Base-by-base conservation (phyloP, 257 asterid genomes). In the Asclepias syriaca region DNA sequence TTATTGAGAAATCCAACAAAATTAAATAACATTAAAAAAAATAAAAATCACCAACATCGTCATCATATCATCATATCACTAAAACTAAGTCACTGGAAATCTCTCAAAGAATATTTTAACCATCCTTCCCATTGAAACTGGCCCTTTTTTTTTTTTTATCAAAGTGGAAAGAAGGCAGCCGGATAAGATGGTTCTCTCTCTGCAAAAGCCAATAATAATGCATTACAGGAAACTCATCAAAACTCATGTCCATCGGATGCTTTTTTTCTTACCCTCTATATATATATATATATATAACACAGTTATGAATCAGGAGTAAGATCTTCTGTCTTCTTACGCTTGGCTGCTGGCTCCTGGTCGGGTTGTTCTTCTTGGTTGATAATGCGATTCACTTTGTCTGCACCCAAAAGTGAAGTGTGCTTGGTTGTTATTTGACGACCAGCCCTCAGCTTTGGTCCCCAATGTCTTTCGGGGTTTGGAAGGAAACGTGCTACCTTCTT, bases 381-480 rank as follows among this genome's bases (percentile, higher is more conserved):
- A 21, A 86, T 46, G 54, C 77, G 88, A 34, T 85, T 87, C 61
- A 95, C 64, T 1, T 91, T 97, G 7, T 90, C 93, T 18, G 78
- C 85, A 46, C 99, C 99, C 46, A 91, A 74, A 77, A 95, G 93
- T 39, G 99, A 95, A 8, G 79, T 86, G 56, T 95, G 98, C 77
- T 95, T 95, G 84, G 89, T 87, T 0, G 93, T 91, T 50, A 95
- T 85, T 77, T 79, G 82, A 32, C 99, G 97, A 7, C 99, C 99
- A 1, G 99, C 99, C 84, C 95, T 95, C n/a, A 92, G 88, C 80
- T 95, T 95, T 39, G 99, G 99, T n/a, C 99, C 99, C 99, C 99
- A 95, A 70, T 95, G 90, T 78, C 92, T 83, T 81, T 91, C 99
- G 0, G 99, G 99, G 70, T 95, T 95, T 0, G 97, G 98, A 74